phyloP scores from a whole-genome alignment of 225 moss, liverwort and hornwort species.

The Physcomitrellopsis africana region DNA sequence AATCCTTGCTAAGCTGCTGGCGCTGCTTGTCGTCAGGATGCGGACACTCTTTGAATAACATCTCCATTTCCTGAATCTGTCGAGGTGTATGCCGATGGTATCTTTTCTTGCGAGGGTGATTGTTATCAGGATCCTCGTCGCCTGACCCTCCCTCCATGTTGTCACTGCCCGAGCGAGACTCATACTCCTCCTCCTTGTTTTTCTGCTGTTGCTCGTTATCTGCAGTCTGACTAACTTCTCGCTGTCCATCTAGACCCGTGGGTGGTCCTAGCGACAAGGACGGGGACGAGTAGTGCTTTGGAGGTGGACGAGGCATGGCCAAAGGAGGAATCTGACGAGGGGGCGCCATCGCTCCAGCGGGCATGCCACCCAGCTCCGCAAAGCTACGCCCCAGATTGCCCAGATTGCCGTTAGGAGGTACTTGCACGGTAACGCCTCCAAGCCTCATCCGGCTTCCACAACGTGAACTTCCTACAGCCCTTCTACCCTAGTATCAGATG shows the following conservation, averaged over 20 bases:
- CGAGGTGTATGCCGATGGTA: conserved; percentile 88
- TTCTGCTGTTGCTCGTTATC: conserved; percentile 77
- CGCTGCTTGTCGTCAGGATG: conserved; percentile 96
- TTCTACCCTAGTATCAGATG: conserved; percentile 1
- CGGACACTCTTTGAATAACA: conserved; percentile 93
- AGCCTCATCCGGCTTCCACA: conserved; percentile 79
- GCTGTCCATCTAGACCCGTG: conserved; percentile 75
- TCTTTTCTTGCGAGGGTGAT: conserved; percentile 81
- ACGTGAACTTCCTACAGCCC: neutral
- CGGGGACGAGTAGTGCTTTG: conserved; percentile 80
- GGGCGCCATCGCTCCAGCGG: conserved; percentile 89
- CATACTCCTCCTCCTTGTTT: conserved; percentile 67
- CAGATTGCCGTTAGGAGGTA: conserved; percentile 63
- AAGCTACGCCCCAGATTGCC: conserved; percentile 56
- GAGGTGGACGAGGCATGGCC: conserved; percentile 76
- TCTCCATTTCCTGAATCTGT: conserved; percentile 97
- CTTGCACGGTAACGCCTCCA: conserved; percentile 83
- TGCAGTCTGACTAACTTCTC: conserved; percentile 79
- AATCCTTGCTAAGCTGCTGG: conserved; percentile 88
- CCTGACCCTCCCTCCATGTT: conserved; percentile 93
- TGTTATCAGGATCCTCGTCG: conserved; percentile 81
- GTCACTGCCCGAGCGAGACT: conserved; percentile 86
- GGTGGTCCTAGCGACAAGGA: conserved; percentile 84
- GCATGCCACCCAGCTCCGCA: conserved; percentile 91
- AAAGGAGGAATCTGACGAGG: conserved; percentile 82